A percentile compares a stretch with the other conserved stretches of the same genome.
phyloP scores from a whole-genome alignment of 306 rosid genomes.

The Citrullus mucosospermus region DNA sequence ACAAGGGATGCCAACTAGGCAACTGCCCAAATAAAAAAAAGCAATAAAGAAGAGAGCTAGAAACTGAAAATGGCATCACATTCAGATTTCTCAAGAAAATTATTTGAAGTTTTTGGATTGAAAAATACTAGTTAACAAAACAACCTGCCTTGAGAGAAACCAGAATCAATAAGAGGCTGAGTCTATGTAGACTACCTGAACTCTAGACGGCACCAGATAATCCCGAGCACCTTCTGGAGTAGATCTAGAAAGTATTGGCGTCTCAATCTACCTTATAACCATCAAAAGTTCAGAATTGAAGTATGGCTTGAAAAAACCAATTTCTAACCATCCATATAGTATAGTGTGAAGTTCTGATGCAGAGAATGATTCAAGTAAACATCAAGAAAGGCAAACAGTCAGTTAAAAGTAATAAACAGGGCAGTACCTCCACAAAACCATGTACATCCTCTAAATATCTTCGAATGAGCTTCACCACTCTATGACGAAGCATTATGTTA shows the following conservation, averaged over 20 bases:
- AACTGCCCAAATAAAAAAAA: not conserved
- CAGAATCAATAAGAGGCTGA: not conserved
- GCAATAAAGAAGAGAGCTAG: not conserved
- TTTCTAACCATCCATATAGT: not conserved
- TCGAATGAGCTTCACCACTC: slow-evolving; percentile 77
- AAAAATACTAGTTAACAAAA: not conserved
- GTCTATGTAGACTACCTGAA: slow-evolving; percentile 46
- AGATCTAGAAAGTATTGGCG: slow-evolving; percentile 93
- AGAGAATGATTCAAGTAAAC: not conserved
- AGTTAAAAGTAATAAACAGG: not conserved
- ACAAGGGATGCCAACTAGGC: not conserved
- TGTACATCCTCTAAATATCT: slow-evolving; percentile 74
- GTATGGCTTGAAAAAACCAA: not conserved
- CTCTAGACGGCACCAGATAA: slow-evolving; percentile 92
- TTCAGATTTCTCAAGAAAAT: not conserved
- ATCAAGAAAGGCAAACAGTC: not conserved
- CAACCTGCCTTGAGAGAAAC: not conserved
- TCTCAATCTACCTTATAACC: slow-evolving; percentile 95
- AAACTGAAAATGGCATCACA: not conserved
- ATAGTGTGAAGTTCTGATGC: not conserved
- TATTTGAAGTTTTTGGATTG: not conserved
- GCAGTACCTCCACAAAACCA: slow-evolving; percentile 87
- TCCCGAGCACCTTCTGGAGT: slow-evolving; percentile 99
- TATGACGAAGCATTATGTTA: slow-evolving; percentile 74
- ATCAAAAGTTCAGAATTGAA: slow-evolving; percentile 34